A percentile compares a stretch with the other conserved stretches of the same genome.
Evolutionary conservation across 805 yeast genomes (phyloP).

Genomic region (Myxozyma lipomycoides): DNA sequence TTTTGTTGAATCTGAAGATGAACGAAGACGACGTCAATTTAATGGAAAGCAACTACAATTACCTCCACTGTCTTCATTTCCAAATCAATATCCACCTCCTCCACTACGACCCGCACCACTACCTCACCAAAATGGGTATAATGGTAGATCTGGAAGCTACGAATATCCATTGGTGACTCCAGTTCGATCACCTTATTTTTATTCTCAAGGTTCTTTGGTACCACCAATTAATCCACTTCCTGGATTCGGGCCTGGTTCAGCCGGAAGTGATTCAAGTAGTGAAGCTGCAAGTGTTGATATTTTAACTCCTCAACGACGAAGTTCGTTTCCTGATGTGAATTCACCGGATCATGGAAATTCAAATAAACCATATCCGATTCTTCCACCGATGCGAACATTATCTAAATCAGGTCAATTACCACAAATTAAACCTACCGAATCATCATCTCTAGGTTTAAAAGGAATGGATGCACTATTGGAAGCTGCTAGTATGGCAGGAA

Average conservation of each 20-base stretch:
- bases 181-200: background rate
- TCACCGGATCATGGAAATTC: background rate
- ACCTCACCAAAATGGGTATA: slow-evolving; percentile 7
- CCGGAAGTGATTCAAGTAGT: slow-evolving; percentile 2
- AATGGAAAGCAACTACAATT: background rate
- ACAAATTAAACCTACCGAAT: background rate
- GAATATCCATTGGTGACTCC: slow-evolving; percentile 1
- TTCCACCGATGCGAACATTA: slow-evolving; percentile 8
- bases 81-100: background rate
- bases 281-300: too few relatives aligned
- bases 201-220: background rate
- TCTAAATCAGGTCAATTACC: background rate
- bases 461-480: slow-evolving; percentile 23
- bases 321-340: slow-evolving; percentile 3
- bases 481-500: slow-evolving; percentile 20
- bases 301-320: background rate
- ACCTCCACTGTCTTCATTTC: background rate
- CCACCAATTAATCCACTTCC: background rate
- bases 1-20: too few relatives aligned
- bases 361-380: background rate
- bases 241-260: background rate
- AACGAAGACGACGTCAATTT: too few relatives aligned
- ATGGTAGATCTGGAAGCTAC: slow-evolving; percentile 2
- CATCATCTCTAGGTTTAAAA: slow-evolving; percentile 2
- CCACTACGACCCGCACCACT: slow-evolving; percentile 4